Base-by-base conservation (phyloP, 2,329 filamentous ascomycete species). In the Pseudopyricularia javanii region DNA sequence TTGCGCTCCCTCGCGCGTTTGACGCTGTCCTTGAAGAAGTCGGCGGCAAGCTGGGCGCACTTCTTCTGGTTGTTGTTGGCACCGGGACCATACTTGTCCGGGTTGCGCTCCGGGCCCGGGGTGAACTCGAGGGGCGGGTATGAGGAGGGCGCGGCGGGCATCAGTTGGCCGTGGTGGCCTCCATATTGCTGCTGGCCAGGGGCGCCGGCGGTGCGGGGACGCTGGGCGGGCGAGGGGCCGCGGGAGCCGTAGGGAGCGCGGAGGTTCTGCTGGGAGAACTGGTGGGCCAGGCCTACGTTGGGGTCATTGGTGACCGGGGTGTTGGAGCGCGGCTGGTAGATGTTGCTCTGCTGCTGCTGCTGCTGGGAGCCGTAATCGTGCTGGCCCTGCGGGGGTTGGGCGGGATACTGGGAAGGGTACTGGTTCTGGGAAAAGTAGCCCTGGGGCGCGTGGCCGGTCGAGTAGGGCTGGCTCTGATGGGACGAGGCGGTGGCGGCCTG, bases 1-100 rank as follows among this genome's bases (percentile, higher is more conserved):
- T 98, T 98, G 55, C 93, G 84, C 71, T 97, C 93, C 60, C 91
- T 82, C 51, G 93, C 93, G 61, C 93, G 83, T 75, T 95, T 91
- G 53, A 98, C 94, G 66, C 91, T 97, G 70, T 98, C 91, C 71
- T 95, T 94, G 81, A 97, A 98, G 74, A 97, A 97, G 61, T 93
- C 90, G 54, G 86, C 82, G 37, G 94, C 86, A 63, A 84, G 66
- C 63, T 83, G 79, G 14, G 78, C 79, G 65, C 82, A 85, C 64
- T 82, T 83, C 70, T 83, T 84, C 70, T 85, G 80, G 65, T 85
- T 85, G 65, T 82, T 83, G 62, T 83, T 82, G 58, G 80, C 75
- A 59, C 79, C 77, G 53, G 74, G 65, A 33, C 80, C 80, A 59
- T 82, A 85, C 63, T 87, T 88, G 64, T 94, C 88, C 3, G 90